Evolutionary conservation across 441 rosid species (phyloP).

Genomic region (Breynia disticha): DNA sequence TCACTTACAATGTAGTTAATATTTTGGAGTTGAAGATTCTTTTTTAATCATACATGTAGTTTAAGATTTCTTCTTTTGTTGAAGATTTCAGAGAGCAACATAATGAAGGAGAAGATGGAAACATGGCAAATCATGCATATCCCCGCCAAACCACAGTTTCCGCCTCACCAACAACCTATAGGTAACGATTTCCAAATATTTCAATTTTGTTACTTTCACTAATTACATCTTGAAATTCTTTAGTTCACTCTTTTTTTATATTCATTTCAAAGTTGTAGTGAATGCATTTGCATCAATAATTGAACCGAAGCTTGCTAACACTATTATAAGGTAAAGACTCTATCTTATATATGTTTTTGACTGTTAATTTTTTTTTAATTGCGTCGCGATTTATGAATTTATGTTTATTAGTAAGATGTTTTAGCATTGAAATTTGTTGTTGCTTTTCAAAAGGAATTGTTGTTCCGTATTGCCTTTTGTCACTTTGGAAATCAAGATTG

Average conservation of each 20-base stretch:
- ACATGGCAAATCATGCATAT: constrained; percentile 37
- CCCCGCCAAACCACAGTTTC: constrained; percentile 38
- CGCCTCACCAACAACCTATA: constrained; percentile 52
- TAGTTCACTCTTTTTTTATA: background rate
- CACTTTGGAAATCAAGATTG: background rate
- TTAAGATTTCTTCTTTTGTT: no score
- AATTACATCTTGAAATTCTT: no score
- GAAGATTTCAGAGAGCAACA: background rate
- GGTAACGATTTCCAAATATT: constrained; percentile 20
- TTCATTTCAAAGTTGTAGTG: constrained; percentile 19
- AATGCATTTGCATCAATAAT: constrained; percentile 45
- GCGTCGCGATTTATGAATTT: no score
- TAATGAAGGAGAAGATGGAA: constrained; percentile 1
- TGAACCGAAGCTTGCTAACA: constrained; percentile 54
- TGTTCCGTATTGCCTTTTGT: background rate
- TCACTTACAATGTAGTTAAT: no score
- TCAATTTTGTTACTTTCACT: no score
- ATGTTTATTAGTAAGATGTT: no score
- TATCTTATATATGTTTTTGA: background rate
- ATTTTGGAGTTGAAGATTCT: no score
- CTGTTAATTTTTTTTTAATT: background rate
- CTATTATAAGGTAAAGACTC: constrained; percentile 41
- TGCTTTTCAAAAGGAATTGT: no score
- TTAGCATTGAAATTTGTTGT: no score
- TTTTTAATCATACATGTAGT: no score